Percentiles rank a stretch among this genome's conserved stretches.
Conservation (phyloP, 371 early-diverging fungal genomes). For the Sanchytrium tribonematis region DNA sequence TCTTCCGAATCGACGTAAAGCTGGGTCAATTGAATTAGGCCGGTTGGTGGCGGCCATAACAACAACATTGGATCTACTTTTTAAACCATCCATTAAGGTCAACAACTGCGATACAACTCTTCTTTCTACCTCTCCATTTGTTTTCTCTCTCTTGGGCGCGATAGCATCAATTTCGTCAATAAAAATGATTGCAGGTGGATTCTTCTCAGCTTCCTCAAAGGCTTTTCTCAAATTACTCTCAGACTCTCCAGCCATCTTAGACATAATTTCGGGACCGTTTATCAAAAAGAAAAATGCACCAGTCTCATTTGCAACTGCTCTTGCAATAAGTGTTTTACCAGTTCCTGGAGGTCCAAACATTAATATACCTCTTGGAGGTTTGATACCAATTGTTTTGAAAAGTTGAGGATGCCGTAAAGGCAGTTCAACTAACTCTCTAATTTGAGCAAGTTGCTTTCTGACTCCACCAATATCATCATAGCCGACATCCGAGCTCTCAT, state of each 20-base stretch:
- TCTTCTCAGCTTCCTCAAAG: slow-evolving; percentile 94
- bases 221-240: slow-evolving; percentile 94
- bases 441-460: slow-evolving; percentile 97
- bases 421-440: slow-evolving; percentile 94
- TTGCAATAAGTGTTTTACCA: slow-evolving; percentile 29
- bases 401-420: slow-evolving; percentile 91
- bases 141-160: slow-evolving; percentile 99
- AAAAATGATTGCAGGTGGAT: slow-evolving; percentile 80
- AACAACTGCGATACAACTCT: slow-evolving; percentile 96
- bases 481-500: slow-evolving; percentile 86
- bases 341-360: slow-evolving; percentile 24
- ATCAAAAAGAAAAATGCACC: slow-evolving; percentile 87
- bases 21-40: slow-evolving; percentile 98
- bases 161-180: slow-evolving; percentile 93
- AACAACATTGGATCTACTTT: slow-evolving; percentile 84
- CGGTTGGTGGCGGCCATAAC: slow-evolving; percentile 94
- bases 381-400: slow-evolving; percentile 94
- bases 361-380: slow-evolving; percentile 77
- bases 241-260: slow-evolving; percentile 97
- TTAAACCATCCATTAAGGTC: slow-evolving; percentile 98
- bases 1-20: slow-evolving; percentile 96
- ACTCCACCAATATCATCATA: slow-evolving; percentile 99
- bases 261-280: slow-evolving; percentile 98
- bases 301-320: slow-evolving; percentile 59
- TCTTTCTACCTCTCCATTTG: slow-evolving; percentile 97